These are phyloP conservation scores for Byssothecium circinans DNA, from an alignment of 2,329 filamentous ascomycete species.

Conservation along the genomic window DNA sequence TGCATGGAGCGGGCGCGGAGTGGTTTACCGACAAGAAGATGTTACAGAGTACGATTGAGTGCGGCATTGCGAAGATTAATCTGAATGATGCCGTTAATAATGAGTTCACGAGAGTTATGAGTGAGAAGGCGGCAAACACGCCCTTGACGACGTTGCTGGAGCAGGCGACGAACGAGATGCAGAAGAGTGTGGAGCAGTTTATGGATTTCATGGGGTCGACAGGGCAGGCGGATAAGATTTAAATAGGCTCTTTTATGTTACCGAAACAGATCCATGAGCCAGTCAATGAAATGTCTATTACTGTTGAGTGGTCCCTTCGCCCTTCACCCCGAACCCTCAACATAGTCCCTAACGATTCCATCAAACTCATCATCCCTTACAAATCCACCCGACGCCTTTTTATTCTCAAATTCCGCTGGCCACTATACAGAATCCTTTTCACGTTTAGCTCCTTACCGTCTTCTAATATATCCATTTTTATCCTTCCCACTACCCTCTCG, in stretches of 20 bases:
- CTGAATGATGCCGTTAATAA: slow-evolving; percentile 62
- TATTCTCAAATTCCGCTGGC: slow-evolving; percentile 57
- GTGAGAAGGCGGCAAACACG: slow-evolving; percentile 53
- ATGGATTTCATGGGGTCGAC: slow-evolving; percentile 55
- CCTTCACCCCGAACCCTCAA: slow-evolving; percentile 1
- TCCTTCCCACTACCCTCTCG: slow-evolving; percentile 53
- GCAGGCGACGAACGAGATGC: slow-evolving; percentile 57
- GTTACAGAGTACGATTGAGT: slow-evolving; percentile 57
- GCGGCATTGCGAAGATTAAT: slow-evolving; percentile 60
- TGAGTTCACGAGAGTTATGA: slow-evolving; percentile 52
- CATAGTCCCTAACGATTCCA: slow-evolving; percentile 45
- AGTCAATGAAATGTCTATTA: too few species aligned
- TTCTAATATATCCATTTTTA: slow-evolving; percentile 51
- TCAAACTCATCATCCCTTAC: slow-evolving; percentile 47
- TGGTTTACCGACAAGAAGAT: slow-evolving; percentile 56
- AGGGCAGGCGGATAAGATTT: slow-evolving; percentile 29
- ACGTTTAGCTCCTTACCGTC: slow-evolving; percentile 51
- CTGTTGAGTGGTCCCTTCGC: too few species aligned
- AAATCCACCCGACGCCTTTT: slow-evolving; percentile 53
- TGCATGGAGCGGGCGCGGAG: slow-evolving; percentile 60
- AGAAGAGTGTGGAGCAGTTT: slow-evolving; percentile 57
- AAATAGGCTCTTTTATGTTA: neutral
- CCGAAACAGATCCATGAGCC: too few species aligned
- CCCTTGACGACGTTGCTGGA: slow-evolving; percentile 59
- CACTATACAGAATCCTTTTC: slow-evolving; percentile 55